phyloP scores from a whole-genome alignment of 768 basidiomycete genomes.

The Mycena filopes region DNA sequence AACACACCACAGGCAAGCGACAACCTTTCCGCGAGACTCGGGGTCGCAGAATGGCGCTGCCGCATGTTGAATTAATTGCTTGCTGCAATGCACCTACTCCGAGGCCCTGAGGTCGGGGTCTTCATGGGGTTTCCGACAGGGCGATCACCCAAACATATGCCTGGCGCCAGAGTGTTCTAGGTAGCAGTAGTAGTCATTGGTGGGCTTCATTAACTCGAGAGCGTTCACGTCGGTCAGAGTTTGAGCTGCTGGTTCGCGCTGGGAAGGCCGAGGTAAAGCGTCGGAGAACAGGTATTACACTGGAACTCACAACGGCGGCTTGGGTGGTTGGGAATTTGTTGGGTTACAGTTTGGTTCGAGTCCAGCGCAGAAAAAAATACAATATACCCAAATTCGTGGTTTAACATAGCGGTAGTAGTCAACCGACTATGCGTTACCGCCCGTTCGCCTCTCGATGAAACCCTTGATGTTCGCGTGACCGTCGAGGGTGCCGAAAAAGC shows the following conservation, averaged over 20 bases:
- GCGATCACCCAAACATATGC: slow-evolving; percentile 14
- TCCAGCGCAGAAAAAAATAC: not conserved
- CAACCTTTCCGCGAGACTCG: slow-evolving; percentile 30
- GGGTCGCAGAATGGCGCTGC: slow-evolving; percentile 23
- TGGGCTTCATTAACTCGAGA: slow-evolving; percentile 18
- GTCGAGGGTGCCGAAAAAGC: slow-evolving; percentile 85
- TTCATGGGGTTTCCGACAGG: slow-evolving; percentile 27
- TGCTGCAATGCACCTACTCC: slow-evolving; percentile 24
- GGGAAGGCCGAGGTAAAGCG: slow-evolving; percentile 29
- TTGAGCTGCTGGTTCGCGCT: slow-evolving; percentile 13
- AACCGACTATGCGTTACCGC: slow-evolving; percentile 43
- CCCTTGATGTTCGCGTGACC: slow-evolving; percentile 83
- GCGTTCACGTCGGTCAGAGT: slow-evolving; percentile 31
- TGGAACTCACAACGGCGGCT: slow-evolving; percentile 14
- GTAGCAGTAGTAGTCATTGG: slow-evolving; percentile 22
- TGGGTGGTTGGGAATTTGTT: not conserved
- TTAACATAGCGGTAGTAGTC: slow-evolving; percentile 7
- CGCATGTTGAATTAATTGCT: slow-evolving; percentile 26
- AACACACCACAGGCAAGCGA: slow-evolving; percentile 11
- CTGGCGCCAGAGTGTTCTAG: slow-evolving; percentile 24
- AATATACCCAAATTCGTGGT: not conserved
- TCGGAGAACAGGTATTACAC: slow-evolving; percentile 31
- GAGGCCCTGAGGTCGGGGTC: slow-evolving; percentile 21
- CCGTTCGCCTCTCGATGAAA: slow-evolving; percentile 80
- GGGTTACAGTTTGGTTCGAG: not conserved